Conservation (phyloP, 176 grass and related monocot genomes). For the Pontederia paniculata region DNA sequence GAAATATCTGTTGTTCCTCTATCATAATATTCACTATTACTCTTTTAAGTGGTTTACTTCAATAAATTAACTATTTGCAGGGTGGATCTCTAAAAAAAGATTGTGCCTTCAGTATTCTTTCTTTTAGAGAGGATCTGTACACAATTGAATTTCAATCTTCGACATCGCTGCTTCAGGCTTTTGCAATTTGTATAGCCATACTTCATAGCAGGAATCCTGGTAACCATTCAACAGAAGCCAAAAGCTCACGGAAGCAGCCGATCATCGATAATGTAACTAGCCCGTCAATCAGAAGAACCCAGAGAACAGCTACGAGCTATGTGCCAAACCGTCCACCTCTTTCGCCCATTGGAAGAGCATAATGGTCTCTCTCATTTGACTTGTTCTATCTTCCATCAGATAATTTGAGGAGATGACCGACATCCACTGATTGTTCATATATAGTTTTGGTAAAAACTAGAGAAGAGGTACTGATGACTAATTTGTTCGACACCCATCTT, state of each 20-base stretch:
- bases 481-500: too few relatives aligned
- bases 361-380: background rate
- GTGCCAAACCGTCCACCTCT: constrained; percentile 27
- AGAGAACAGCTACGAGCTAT: constrained; percentile 46
- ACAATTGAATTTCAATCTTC: constrained; percentile 72
- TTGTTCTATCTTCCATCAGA: too few relatives aligned
- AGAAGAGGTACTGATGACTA: too few relatives aligned
- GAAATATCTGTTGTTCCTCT: background rate
- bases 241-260: constrained; percentile 22
- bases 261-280: background rate
- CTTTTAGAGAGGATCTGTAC: constrained; percentile 77
- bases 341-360: constrained; percentile 7
- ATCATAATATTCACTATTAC: background rate
- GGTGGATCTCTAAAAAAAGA: constrained; percentile 42
- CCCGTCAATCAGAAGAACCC: background rate
- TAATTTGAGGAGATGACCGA: too few relatives aligned
- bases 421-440: too few relatives aligned
- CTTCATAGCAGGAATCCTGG: constrained; percentile 48
- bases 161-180: constrained; percentile 61
- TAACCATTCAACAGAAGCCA: constrained; percentile 21
- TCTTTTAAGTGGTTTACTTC: background rate
- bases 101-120: constrained; percentile 59
- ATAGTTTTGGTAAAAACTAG: too few relatives aligned
- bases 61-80: constrained; percentile 20
- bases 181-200: constrained; percentile 73